These are phyloP conservation scores for Candida pseudoviswanathii DNA, from an alignment of 1,139 yeast genomes.

Conservation along the genomic window DNA sequence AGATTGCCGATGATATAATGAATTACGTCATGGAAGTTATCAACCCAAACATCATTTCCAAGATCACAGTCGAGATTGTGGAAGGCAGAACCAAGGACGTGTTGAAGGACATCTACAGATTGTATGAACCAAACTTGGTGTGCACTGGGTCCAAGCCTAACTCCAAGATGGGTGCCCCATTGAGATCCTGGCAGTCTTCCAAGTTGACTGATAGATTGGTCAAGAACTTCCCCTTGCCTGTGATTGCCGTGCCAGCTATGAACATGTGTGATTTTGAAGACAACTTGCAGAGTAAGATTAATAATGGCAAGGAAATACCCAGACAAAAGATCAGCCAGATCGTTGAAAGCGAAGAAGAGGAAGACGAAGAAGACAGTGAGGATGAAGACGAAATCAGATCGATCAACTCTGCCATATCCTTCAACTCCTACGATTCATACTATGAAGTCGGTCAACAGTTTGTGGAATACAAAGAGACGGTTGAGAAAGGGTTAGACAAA, in stretches of 20 bases:
- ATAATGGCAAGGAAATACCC: slow-evolving; percentile 9
- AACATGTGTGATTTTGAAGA: slow-evolving; percentile 60
- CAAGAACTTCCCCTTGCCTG: slow-evolving; percentile 67
- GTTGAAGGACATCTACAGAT: slow-evolving; percentile 59
- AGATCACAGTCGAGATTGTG: slow-evolving; percentile 63
- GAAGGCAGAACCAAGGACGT: slow-evolving; percentile 61
- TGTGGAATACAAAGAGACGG: slow-evolving; percentile 28
- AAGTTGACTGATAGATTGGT: slow-evolving; percentile 65
- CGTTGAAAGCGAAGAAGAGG: background rate
- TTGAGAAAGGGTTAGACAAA: slow-evolving; percentile 22
- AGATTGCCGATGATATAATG: slow-evolving; percentile 45
- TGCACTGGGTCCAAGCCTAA: slow-evolving; percentile 62
- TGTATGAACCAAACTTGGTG: slow-evolving; percentile 67
- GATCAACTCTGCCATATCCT: slow-evolving; percentile 21
- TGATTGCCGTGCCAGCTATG: slow-evolving; percentile 65
- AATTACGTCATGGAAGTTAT: slow-evolving; percentile 49
- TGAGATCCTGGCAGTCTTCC: slow-evolving; percentile 62
- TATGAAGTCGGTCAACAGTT: slow-evolving; percentile 42
- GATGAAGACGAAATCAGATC: slow-evolving; percentile 19
- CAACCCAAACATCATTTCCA: slow-evolving; percentile 52
- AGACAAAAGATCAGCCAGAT: background rate
- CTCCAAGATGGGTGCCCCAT: slow-evolving; percentile 49
- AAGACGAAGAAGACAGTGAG: slow-evolving; percentile 1
- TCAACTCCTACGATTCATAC: slow-evolving; percentile 40
- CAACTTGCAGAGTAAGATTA: slow-evolving; percentile 26